Conservation (phyloP, 2,329 filamentous ascomycete genomes). For the Colletotrichum sp. region DNA sequence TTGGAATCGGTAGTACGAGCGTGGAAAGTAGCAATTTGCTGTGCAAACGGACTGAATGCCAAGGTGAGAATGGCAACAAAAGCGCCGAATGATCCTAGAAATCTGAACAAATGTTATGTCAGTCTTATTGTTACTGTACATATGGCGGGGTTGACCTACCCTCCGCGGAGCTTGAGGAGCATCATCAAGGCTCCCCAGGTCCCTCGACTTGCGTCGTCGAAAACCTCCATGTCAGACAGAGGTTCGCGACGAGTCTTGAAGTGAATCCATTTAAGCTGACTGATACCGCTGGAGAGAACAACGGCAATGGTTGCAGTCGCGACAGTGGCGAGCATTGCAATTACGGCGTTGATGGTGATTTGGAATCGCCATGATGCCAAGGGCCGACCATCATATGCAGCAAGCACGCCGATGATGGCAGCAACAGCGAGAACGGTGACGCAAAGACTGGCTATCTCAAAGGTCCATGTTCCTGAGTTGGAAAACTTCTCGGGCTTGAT, state of each 20-base stretch:
- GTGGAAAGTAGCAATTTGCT: constrained; percentile 35
- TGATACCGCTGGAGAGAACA: constrained; percentile 33
- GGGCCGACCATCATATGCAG: constrained; percentile 29
- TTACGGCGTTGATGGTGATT: constrained; percentile 36
- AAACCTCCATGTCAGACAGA: constrained; percentile 34
- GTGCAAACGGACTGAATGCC: constrained; percentile 33
- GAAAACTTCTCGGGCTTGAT: constrained; percentile 13
- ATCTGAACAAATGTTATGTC: constrained; percentile 5
- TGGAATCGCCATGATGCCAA: constrained; percentile 34
- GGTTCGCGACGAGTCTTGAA: constrained; percentile 33
- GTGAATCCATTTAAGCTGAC: constrained; percentile 36
- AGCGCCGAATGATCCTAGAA: constrained; percentile 32
- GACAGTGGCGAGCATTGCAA: constrained; percentile 33
- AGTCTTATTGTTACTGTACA: neutral
- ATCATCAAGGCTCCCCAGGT: constrained; percentile 32
- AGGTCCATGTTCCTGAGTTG: constrained; percentile 28
- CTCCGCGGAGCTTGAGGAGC: constrained; percentile 29
- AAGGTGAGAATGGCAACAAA: constrained; percentile 30
- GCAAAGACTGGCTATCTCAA: constrained; percentile 29
- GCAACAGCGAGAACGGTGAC: constrained; percentile 30
- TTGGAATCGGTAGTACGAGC: constrained; percentile 20
- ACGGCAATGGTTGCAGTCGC: constrained; percentile 32
- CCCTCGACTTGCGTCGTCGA: constrained; percentile 37
- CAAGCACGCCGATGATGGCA: constrained; percentile 32
- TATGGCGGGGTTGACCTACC: constrained; percentile 23